Evolutionary conservation across 1,284 basidiomycete genomes (phyloP), one percentile per base, ranked within the genome.

Genomic region (Athelia psychrophila): DNA sequence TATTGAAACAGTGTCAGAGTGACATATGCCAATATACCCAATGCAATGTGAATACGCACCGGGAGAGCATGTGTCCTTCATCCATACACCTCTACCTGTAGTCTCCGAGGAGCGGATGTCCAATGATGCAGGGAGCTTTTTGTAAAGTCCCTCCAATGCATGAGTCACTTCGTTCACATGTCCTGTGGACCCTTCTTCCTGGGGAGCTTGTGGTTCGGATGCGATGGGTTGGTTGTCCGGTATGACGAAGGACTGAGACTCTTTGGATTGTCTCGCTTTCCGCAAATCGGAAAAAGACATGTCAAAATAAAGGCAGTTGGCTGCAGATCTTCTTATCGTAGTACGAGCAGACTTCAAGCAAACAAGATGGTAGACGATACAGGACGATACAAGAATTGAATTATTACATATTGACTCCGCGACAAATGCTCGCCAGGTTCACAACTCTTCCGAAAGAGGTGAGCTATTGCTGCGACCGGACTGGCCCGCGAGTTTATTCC

Each of bases 71-170:
- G 48, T 44, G 27, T 61, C 51, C 47, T 64, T 76, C 2, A 75
- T 52, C 67, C 67, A 76, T n/a, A 78, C 35, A 2, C 74, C 71
- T 55, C 75, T 67, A 8, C 76, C 77, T 3, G 59, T 60, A n/a
- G 22, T 24, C 1, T 54, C 52, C 15, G 70, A 64, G 5, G 42
- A 54, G 32, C 64, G 60, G 27, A 76, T 59, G 46, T 70, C 67
- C 18, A 76, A 51, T 13, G 48, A 53, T 9, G 56, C 23, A 9
- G 74, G 71, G 18, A 67, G 44, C 5, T 25, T 18, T 16, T 36
- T 44, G 45, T 60, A 56, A 13, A 58, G 25, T n/a, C 45, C 49
- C 10, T 44, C 24, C 20, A 23, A 20, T 24, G 23, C 10, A 20
- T 38, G 15, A 13, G 42, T 16, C 36, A 16, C 36, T 33, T 52